Conservation (phyloP, 257 asterid genomes). For the Capsicum rhomboideum region DNA sequence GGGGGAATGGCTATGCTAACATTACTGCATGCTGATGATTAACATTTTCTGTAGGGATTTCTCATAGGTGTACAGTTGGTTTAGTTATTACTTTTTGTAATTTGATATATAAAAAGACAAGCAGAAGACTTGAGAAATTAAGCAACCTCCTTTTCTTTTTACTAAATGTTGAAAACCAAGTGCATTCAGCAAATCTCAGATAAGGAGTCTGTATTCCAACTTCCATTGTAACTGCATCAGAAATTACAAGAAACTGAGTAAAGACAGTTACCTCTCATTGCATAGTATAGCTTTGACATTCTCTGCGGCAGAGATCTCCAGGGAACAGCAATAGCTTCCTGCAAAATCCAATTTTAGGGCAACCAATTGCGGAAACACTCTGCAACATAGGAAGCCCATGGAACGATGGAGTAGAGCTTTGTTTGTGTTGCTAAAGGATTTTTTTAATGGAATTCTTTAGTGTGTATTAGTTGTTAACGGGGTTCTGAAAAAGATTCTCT, state of each 20-base stretch:
- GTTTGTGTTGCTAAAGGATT: not conserved
- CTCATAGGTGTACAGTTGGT: not conserved
- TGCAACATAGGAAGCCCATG: constrained; percentile 5
- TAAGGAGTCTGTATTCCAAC: not conserved
- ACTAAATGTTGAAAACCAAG: not conserved
- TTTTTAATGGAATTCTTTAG: not conserved
- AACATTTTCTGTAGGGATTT: not conserved
- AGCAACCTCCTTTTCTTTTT: not conserved
- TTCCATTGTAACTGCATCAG: not conserved
- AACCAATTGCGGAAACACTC: not conserved
- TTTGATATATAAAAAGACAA: not conserved
- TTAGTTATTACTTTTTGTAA: not conserved
- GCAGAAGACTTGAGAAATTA: not conserved
- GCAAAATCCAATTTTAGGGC: constrained; percentile 9
- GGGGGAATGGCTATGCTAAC: not conserved
- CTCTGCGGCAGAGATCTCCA: constrained; percentile 87
- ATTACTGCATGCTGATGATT: not conserved
- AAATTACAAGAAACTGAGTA: not conserved
- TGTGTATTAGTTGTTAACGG: not conserved
- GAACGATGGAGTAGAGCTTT: not conserved
- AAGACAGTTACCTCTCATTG: constrained; percentile 70
- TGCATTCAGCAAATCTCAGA: not conserved
- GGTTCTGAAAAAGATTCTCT: not conserved
- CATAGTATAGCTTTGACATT: constrained; percentile 72
- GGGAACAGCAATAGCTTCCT: constrained; percentile 85